phyloP scores from a whole-genome alignment of 257 asterid species.

The Cynanchum wilfordii region DNA sequence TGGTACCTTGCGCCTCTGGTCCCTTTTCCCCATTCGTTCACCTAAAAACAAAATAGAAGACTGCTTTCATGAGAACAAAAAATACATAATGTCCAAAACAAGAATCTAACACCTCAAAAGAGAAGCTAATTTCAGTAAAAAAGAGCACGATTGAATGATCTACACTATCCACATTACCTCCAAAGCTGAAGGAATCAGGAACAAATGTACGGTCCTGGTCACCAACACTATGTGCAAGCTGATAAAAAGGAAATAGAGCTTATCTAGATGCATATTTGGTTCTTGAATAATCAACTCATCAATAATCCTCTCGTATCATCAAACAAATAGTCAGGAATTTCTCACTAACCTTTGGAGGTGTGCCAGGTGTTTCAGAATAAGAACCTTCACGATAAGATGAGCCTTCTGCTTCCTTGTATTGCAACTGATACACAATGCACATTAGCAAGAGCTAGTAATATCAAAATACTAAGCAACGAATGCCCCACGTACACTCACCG shows the following conservation, averaged over 20 bases:
- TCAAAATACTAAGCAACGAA: background rate
- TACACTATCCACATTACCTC: constrained; percentile 43
- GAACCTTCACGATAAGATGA: constrained; percentile 78
- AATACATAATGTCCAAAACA: background rate
- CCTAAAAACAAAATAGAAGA: constrained; percentile 39
- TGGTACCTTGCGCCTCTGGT: constrained; percentile 84
- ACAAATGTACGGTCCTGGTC: constrained; percentile 76
- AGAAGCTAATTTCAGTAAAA: constrained; percentile 3
- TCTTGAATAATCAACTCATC: background rate
- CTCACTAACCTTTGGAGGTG: constrained; percentile 76
- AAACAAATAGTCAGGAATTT: background rate
- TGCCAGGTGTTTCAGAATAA: constrained; percentile 82
- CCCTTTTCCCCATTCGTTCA: constrained; percentile 70
- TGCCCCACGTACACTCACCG: background rate
- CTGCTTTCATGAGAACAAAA: constrained; percentile 10
- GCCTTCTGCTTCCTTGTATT: constrained; percentile 89
- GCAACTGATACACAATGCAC: constrained; percentile 45
- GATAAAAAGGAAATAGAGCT: constrained; percentile 26
- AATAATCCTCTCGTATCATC: background rate
- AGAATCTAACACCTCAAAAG: background rate
- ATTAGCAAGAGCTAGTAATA: background rate
- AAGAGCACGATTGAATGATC: background rate
- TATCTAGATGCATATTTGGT: background rate
- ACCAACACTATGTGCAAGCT: constrained; percentile 62
- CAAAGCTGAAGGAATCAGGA: constrained; percentile 57